Base-by-base conservation (phyloP, 495 filamentous ascomycete species). In the Coniosporium apollinis region DNA sequence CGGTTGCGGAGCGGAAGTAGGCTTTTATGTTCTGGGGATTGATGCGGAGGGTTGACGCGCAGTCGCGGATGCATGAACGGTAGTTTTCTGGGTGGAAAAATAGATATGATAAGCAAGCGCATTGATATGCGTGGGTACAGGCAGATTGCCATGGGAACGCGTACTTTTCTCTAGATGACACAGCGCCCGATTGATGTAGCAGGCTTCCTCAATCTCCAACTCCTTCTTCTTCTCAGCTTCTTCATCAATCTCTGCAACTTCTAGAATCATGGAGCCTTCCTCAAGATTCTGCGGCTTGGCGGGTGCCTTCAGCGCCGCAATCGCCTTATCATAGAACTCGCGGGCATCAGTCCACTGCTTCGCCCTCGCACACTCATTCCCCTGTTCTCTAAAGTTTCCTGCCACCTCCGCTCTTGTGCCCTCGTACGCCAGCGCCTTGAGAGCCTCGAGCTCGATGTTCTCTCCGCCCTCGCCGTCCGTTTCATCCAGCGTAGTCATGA, bases 401-500 rank as follows among this genome's bases (percentile, higher is more conserved):
- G 71, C 76, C 25, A 86, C 74, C 51, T 97, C 91, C 9, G 69
- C 66, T 7, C 81, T 72, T 0, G 82, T 85, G 28, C 89, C 91
- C 53, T 97, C 89, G 47, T 93, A 94, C 21, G 82, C 80, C 9
- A 97, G 60, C 2, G 91, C 91, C 43, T 77, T 76, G 21, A 97
- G 57, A 0, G 91, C 89, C 47, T 93, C 83, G 5, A 94, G 63
- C 40, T 78, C 71, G 29, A 74, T 52, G 50, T 93, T 94, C 24
- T 76, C 70, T 18, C 60, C 67, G 19, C 46, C 42, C 10, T 39
- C 48, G 31, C 46, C 68, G 17, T 64, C 66, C 9, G 67, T 64
- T 41, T 86, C 76, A 42, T 83, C 79, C 8, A 94, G 69, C 42
- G 76, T 69, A 4, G 82, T 94, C 89, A 97, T 97, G 62, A 97